A percentile compares a stretch with the other conserved stretches of the same genome.
These are phyloP conservation scores for Candida manassasensis DNA, from an alignment of 805 yeast species.

Conservation along the genomic window DNA sequence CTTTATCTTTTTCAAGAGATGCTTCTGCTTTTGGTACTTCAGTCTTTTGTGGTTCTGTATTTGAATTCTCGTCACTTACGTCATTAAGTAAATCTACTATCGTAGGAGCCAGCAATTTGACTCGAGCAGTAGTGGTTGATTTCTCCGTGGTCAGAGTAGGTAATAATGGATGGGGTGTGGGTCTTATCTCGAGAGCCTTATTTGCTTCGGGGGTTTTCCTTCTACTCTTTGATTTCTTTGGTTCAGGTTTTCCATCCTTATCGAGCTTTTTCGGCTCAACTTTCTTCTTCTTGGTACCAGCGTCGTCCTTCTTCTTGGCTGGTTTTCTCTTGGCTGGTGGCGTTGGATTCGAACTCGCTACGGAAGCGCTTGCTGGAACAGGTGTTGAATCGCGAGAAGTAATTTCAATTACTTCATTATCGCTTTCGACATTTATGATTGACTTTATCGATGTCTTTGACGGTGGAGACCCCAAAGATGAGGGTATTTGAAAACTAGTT, in stretches of 20 bases:
- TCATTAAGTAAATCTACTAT: slow-evolving; percentile 15
- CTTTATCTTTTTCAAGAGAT: slow-evolving; percentile 10
- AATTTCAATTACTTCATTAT: slow-evolving; percentile 2
- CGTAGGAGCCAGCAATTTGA: slow-evolving; percentile 19
- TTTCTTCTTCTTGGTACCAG: slow-evolving; percentile 8
- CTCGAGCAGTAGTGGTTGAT: slow-evolving; percentile 10
- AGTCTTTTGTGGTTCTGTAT: slow-evolving; percentile 2
- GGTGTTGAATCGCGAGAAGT: slow-evolving; percentile 13
- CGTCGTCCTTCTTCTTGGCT: slow-evolving; percentile 8
- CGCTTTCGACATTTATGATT: slow-evolving; percentile 35
- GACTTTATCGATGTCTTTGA: slow-evolving; percentile 37
- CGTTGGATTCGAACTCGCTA: slow-evolving; percentile 1
- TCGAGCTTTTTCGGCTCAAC: slow-evolving; percentile 10
- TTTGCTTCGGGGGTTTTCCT: slow-evolving; percentile 14
- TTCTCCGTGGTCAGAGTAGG: slow-evolving; percentile 17
- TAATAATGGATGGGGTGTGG: slow-evolving; percentile 7
- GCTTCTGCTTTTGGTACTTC: slow-evolving; percentile 8
- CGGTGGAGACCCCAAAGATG: slow-evolving; percentile 7
- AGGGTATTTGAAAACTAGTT: slow-evolving; percentile 21
- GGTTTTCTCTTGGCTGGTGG: slow-evolving; percentile 13
- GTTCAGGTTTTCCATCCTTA: slow-evolving; percentile 7
- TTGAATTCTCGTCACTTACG: slow-evolving; percentile 9
- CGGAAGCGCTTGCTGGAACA: slow-evolving; percentile 6
- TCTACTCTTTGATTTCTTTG: slow-evolving; percentile 8
- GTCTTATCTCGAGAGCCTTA: not conserved